A percentile compares a stretch with the other conserved stretches of the same genome.
phyloP scores from a whole-genome alignment of 257 asterid genomes.

The Penstemon barbatus region DNA sequence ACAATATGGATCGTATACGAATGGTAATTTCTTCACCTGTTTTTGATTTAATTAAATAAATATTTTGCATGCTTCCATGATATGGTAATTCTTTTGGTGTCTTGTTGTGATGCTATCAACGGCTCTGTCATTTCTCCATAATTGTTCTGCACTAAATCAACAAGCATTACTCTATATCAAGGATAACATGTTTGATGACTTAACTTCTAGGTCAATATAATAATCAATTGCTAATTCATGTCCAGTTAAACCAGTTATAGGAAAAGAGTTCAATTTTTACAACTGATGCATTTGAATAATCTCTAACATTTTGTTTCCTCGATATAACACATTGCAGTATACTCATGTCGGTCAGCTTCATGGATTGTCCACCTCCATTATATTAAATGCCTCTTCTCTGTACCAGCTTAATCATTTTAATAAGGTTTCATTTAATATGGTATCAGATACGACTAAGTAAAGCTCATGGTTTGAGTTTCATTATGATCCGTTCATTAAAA shows the following conservation, averaged over 20 bases:
- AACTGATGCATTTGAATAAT: constrained; percentile 23
- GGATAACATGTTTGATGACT: constrained; percentile 2
- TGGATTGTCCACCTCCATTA: constrained; percentile 7
- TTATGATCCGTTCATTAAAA: no score
- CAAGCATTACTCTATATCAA: constrained; percentile 21
- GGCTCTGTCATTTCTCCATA: no score
- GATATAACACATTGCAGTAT: not conserved
- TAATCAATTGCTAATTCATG: constrained; percentile 5
- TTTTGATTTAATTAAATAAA: constrained; percentile 10
- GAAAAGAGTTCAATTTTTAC: not conserved
- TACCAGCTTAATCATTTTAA: no score
- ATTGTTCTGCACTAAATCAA: not conserved
- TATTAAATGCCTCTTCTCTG: no score
- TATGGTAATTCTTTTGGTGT: constrained; percentile 3
- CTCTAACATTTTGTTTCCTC: not conserved
- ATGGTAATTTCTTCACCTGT: constrained; percentile 66
- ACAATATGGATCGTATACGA: constrained; percentile 97
- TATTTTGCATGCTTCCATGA: constrained; percentile 20
- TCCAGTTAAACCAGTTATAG: not conserved
- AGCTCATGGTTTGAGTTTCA: no score
- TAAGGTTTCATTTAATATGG: no score
- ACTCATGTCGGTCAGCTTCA: not conserved
- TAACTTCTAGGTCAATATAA: constrained; percentile 9
- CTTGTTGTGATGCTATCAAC: constrained; percentile 13
- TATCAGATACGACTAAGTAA: no score